These are phyloP conservation scores for Cucumis melo DNA, from an alignment of 306 rosid genomes.

Conservation along the genomic window DNA sequence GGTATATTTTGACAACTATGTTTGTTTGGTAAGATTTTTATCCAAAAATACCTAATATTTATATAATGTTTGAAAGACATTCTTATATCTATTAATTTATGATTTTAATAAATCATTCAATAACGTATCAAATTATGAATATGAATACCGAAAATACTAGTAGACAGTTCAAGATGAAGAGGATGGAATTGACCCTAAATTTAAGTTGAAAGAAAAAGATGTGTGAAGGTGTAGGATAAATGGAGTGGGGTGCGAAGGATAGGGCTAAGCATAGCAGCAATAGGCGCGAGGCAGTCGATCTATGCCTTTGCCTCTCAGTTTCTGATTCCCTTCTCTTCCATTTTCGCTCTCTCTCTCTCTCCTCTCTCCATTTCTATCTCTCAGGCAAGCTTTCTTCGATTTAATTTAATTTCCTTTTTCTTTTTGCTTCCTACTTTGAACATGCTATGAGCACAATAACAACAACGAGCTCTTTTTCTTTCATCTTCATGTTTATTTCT, in stretches of 20 bases:
- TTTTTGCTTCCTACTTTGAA: background rate
- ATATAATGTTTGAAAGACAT: too few relatives aligned
- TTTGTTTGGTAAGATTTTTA: too few relatives aligned
- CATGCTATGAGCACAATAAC: background rate
- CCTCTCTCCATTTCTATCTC: background rate
- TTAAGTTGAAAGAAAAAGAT: background rate
- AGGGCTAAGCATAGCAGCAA: conserved; percentile 1
- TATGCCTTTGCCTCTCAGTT: background rate
- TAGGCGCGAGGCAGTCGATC: conserved; percentile 8
- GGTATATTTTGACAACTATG: too few relatives aligned
- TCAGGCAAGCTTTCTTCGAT: conserved; percentile 3
- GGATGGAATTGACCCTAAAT: too few relatives aligned
- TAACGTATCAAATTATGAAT: too few relatives aligned
- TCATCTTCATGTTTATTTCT: background rate
- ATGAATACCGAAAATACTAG: too few relatives aligned
- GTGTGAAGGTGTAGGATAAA: background rate
- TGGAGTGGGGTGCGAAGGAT: conserved; percentile 8
- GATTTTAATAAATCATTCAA: too few relatives aligned
- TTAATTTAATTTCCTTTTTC: background rate
- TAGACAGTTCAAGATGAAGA: too few relatives aligned
- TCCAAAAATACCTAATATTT: too few relatives aligned
- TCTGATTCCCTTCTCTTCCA: conserved; percentile 2
- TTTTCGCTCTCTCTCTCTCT: conserved; percentile 18
- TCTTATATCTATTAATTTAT: too few relatives aligned
- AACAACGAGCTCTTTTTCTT: background rate